Evolutionary conservation across 495 filamentous ascomycete species (phyloP), one percentile per base, ranked within the genome.

Genomic region (Daldinia decipiens): DNA sequence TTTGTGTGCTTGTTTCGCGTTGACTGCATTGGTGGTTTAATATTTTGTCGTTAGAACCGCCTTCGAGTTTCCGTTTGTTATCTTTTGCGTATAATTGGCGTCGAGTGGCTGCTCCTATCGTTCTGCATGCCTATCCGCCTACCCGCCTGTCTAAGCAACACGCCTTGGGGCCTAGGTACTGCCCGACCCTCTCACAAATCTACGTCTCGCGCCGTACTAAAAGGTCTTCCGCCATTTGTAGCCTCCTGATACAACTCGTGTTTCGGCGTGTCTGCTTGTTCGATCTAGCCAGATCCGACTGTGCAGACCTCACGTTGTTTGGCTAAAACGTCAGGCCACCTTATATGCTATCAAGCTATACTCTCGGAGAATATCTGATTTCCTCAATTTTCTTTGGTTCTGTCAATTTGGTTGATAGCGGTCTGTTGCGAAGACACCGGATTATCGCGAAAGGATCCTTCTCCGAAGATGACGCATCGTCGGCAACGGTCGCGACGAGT

Each of bases 401-500:
- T 52, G 55, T 62, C 43, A 45, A 5, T 51, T 27, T 57, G 32
- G 58, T 40, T 31, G n/a, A 27, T 51, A 31, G 38, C 39, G 32
- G 45, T 26, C 15, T 51, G 26, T 15, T 47, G 39, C 27, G 15
- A 57, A 24, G 27, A 62, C 9, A 50, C 24, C 13, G 24, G 50
- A 40, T 9, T 36, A 31, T n/a, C 21, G 17, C 36, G 17, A 61
- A 67, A 55, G 51, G 34, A n/a, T 15, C 27, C 9, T 43, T 67
- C 56, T 32, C 36, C 55, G 27, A 69, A 67, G 24, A 76, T 77
- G 79, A 53, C 62, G 32, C 56, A 64, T 43, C 50, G 57, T 52
- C 57, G 70, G 59, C 56, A 43, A 34, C 72, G 71, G 61, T 72
- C 62, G 45, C 72, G 61, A 67, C 72, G 59, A 52, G 68, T 59